phyloP scores from a whole-genome alignment of 192 early-diverging fungal species.

The Cetraspora pellucida region DNA sequence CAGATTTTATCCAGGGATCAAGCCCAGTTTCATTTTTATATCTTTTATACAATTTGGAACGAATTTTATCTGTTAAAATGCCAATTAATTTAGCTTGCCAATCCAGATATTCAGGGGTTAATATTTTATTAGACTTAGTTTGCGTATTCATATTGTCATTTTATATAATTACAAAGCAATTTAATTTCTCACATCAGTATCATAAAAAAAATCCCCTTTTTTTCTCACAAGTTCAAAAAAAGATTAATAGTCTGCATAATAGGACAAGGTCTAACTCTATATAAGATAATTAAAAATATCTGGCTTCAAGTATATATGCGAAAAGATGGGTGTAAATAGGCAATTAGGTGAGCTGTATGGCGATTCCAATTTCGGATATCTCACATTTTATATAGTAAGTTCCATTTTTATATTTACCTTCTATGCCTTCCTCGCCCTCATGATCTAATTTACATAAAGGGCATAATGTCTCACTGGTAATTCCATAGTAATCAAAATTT shows the following conservation, averaged over 20 bases:
- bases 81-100: constrained; percentile 19
- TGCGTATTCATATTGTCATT: constrained; percentile 21
- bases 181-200: constrained; percentile 14
- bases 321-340: not conserved
- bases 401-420: constrained; percentile 25
- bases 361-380: not conserved
- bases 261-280: not conserved
- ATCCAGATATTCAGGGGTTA: constrained; percentile 20
- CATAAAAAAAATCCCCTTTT: not conserved
- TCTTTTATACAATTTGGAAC: constrained; percentile 20
- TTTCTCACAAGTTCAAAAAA: not conserved
- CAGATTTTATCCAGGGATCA: constrained; percentile 20
- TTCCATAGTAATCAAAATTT: constrained; percentile 21
- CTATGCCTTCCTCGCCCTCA: constrained; percentile 17
- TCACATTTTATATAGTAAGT: constrained; percentile 24
- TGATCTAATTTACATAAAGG: constrained; percentile 28
- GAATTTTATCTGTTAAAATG: constrained; percentile 15
- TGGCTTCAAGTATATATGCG: not conserved
- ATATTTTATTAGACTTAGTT: constrained; percentile 19
- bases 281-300: not conserved
- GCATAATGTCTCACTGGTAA: constrained; percentile 16
- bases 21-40: constrained; percentile 19
- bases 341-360: not conserved
- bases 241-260: not conserved
- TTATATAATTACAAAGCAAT: constrained; percentile 27